Evolutionary conservation across 2,329 filamentous ascomycete species (phyloP).

Genomic region (Penicillium janthinellum): DNA sequence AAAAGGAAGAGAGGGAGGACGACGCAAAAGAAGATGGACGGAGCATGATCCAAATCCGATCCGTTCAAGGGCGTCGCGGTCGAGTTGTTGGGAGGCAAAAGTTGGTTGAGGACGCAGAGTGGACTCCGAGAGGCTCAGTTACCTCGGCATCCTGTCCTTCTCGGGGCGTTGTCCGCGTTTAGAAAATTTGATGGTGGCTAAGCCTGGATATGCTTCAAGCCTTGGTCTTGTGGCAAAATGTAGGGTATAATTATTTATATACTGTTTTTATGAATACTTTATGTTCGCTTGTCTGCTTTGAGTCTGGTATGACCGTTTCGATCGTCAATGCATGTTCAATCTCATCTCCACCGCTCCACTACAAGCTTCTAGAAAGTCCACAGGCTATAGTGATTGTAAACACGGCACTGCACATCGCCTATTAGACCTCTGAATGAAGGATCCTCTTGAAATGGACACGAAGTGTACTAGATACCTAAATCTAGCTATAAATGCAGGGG

Average conservation of each 20-base stretch:
- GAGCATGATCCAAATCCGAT: constrained; percentile 17
- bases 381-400: too few species aligned
- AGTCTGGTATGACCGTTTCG: not conserved
- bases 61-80: not conserved
- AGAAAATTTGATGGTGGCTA: not conserved
- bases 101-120: constrained; percentile 15
- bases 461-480: too few species aligned
- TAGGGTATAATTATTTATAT: not conserved
- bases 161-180: not conserved
- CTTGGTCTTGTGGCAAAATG: not conserved
- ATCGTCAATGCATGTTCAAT: not conserved
- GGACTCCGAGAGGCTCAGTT: constrained; percentile 7
- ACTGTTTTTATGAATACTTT: not conserved
- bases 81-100: constrained; percentile 18
- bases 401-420: too few species aligned
- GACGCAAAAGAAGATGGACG: constrained; percentile 5
- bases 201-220: not conserved
- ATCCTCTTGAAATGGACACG: too few species aligned
- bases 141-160: constrained; percentile 18
- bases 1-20: constrained; percentile 1
- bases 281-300: not conserved
- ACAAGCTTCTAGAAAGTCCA: too few species aligned
- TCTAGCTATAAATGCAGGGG: too few species aligned
- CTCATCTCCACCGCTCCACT: not conserved
- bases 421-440: too few species aligned